These are phyloP conservation scores for Cupressus sempervirens DNA, from an alignment of 75 land plant species.

Conservation along the genomic window DNA sequence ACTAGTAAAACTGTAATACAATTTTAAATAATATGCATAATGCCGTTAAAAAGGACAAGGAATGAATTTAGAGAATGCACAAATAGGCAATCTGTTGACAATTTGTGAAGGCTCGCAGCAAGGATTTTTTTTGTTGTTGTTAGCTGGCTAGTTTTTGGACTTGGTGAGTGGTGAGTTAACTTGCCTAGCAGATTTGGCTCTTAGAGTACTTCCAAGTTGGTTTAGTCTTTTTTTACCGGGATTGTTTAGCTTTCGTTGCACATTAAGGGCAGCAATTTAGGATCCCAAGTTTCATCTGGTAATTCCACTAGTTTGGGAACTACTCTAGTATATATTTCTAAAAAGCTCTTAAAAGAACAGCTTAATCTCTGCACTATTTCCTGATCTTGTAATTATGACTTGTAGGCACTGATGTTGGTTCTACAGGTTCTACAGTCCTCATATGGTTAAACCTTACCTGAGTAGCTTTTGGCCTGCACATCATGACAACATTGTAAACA, in stretches of 20 bases:
- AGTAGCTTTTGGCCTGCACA: neutral
- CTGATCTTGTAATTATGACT: neutral
- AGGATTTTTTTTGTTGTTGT: too few species aligned
- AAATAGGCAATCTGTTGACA: too few species aligned
- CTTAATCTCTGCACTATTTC: neutral
- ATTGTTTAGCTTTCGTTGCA: neutral
- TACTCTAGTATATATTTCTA: too few species aligned
- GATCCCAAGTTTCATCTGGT: neutral
- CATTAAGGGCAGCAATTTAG: neutral
- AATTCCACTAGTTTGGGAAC: neutral
- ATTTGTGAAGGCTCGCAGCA: too few species aligned
- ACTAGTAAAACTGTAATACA: too few species aligned
- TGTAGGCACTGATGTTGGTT: neutral
- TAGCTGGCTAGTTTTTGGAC: too few species aligned
- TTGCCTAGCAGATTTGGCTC: too few species aligned
- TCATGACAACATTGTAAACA: neutral
- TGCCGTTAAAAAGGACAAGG: too few species aligned
- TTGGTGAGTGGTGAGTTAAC: too few species aligned
- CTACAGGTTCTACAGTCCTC: neutral
- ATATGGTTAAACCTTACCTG: neutral
- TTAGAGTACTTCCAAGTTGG: neutral
- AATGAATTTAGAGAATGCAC: too few species aligned
- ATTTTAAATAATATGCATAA: too few species aligned
- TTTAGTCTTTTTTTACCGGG: neutral
- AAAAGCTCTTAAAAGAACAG: neutral